Base-by-base conservation (phyloP, 2,329 filamentous ascomycete species). In the Trichoderma sp. region DNA sequence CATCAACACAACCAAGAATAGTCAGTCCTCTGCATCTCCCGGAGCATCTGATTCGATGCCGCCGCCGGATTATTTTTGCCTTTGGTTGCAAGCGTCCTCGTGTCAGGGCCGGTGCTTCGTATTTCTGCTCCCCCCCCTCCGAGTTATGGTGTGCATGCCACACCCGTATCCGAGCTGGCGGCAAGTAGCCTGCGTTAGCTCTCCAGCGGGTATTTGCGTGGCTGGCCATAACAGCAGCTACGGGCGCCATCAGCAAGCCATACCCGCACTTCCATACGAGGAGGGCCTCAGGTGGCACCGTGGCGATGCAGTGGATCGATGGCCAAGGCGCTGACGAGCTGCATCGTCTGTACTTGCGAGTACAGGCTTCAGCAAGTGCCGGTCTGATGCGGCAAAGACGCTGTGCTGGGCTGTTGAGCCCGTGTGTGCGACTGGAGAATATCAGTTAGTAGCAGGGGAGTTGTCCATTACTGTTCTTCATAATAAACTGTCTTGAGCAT, bases 121-220 rank as follows among this genome's bases (percentile, higher is more conserved):
- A 54, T 62, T 62, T 30, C 48, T 50, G 19, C 47, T 21, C 39
- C 48, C 47, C 45, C 30, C 47, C 45, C 30, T 50, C 34, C 30
- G 30, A 43, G 19, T 48, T 10, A 54, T 62, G 60, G 60, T 54
- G 60, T 63, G 60, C 60, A 63, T 62, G 48, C 60, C 60, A 63
- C 39, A 19, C 24, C 51, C 19, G 58, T 47, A 45, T 34, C 19
- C 34, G 34, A 39, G 34, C 34, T 14, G 34, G n/a, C 21, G 9
- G 1, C n/a, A 41, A 17, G 60, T 63, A 24, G 19, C n/a, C n/a
- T 0, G 41, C 19, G 59, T 54, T 62, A 62, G n/a, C 1, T 10
- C 1, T 3, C 1, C 15, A 9, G 48, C 19, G 17, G 7, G 7
- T 3, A 34, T 3, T 3, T 5, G 2, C 28, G 34, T 44, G 24